phyloP scores from a whole-genome alignment of 1,284 basidiomycete genomes.

The Athelia sp. region DNA sequence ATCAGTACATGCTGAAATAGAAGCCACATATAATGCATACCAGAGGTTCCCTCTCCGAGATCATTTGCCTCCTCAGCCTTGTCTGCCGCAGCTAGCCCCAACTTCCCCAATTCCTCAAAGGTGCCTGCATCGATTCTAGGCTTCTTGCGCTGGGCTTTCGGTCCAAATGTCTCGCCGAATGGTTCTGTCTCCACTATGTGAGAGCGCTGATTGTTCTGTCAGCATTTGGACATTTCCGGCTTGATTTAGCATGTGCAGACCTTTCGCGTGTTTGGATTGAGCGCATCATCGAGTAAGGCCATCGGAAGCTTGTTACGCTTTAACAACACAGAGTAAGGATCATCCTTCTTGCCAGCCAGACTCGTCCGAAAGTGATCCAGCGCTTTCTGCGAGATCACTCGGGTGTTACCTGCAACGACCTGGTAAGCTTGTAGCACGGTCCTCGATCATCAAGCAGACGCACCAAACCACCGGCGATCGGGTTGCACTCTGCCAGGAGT shows the following conservation, averaged over 20 bases:
- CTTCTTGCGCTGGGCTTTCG: conserved; percentile 88
- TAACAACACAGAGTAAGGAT: conserved; percentile 91
- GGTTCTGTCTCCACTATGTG: conserved; percentile 95
- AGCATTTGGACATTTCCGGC: conserved; percentile 2
- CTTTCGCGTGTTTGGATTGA: conserved; percentile 74
- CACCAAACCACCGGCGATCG: conserved; percentile 94
- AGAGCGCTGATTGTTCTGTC: conserved; percentile 48
- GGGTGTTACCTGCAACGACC: conserved; percentile 74
- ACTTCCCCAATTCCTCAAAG: conserved; percentile 82
- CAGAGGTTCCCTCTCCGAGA: conserved; percentile 7
- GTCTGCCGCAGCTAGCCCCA: conserved; percentile 45
- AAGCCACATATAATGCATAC: conserved; percentile 8
- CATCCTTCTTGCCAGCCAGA: conserved; percentile 76
- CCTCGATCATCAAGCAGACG: conserved; percentile 24
- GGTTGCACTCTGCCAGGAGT: conserved; percentile 87
- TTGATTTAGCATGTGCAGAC: conserved; percentile 34
- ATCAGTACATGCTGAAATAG: neutral
- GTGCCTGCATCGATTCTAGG: conserved; percentile 80
- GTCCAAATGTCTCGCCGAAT: conserved; percentile 89
- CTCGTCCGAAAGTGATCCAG: conserved; percentile 93
- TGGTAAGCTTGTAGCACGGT: neutral
- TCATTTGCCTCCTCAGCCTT: conserved; percentile 15
- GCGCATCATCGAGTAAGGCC: conserved; percentile 85
- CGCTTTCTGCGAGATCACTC: conserved; percentile 95
- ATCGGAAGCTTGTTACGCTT: conserved; percentile 93